A percentile compares a stretch with the other conserved stretches of the same genome.
Evolutionary conservation across 345 rosid genomes (phyloP).

Genomic region (Adansonia digitata): DNA sequence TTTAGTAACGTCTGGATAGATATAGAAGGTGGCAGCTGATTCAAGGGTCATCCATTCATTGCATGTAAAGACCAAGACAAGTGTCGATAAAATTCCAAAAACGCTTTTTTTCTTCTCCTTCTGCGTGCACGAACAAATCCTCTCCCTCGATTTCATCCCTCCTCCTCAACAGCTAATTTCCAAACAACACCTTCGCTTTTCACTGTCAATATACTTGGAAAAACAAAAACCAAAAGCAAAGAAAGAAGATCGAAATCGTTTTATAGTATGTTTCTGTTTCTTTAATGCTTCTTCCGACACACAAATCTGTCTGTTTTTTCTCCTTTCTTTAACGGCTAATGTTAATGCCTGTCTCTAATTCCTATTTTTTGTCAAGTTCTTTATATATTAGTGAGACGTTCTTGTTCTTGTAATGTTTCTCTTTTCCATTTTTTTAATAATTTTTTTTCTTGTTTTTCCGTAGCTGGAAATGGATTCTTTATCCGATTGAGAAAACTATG

Average conservation of each 20-base stretch:
- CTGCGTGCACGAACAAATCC: background rate
- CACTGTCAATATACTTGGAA: background rate
- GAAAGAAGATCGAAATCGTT: background rate
- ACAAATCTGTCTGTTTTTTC: conserved; percentile 10
- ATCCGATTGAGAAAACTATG: conserved; percentile 50
- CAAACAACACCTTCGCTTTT: background rate
- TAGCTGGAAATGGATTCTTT: conserved; percentile 35
- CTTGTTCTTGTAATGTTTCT: background rate
- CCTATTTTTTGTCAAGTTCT: no score
- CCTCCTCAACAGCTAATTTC: background rate
- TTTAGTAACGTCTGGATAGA: background rate
- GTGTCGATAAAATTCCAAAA: background rate
- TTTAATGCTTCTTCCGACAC: background rate
- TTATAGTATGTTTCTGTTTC: conserved; percentile 6
- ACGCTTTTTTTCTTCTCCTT: background rate
- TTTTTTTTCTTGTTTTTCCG: no score
- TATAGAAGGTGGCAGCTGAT: background rate
- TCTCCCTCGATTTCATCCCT: background rate
- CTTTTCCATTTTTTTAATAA: no score
- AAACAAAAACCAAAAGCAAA: background rate
- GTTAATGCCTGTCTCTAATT: background rate
- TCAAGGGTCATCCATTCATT: background rate
- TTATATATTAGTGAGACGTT: conserved; percentile 3
- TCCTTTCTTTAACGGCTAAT: background rate
- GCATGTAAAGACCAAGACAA: conserved; percentile 20